A percentile compares a stretch with the other conserved stretches of the same genome.
Evolutionary conservation across 805 yeast species (phyloP).

Genomic region (Candida nitratophila): DNA sequence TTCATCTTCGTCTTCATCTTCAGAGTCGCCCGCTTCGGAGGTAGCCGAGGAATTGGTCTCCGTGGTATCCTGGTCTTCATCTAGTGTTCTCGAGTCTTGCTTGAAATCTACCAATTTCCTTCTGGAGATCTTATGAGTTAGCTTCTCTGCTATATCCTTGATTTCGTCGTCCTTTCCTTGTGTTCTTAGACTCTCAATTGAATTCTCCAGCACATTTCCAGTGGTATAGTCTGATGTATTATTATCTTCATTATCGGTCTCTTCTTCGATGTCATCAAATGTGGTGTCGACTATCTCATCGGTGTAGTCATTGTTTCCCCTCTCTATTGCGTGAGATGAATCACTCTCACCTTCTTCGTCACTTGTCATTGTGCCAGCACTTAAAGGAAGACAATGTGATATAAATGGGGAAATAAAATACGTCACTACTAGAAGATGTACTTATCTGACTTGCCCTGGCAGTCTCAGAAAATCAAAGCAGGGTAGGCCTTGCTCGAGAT

Average conservation of each 20-base stretch:
- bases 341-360: neutral
- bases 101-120: neutral
- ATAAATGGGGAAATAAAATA: no score
- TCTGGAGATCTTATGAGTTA: neutral
- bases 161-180: neutral
- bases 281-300: conserved; percentile 20
- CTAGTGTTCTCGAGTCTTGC: conserved; percentile 27
- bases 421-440: no score
- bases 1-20: conserved; percentile 27
- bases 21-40: conserved; percentile 18
- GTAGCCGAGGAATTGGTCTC: conserved; percentile 2
- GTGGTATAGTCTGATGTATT: neutral
- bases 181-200: neutral
- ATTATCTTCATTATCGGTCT: conserved; percentile 4
- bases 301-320: conserved; percentile 5
- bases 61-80: conserved; percentile 1
- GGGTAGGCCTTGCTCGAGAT: no score
- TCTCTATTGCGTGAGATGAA: neutral
- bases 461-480: no score
- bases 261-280: conserved; percentile 11
- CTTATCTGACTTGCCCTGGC: no score
- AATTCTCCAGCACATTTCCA: neutral
- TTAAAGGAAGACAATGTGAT: no score
- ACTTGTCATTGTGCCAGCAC: neutral
- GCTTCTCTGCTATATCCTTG: neutral